These are phyloP conservation scores for Bromus sterilis DNA, from an alignment of 176 grass and related monocot species.

Conservation along the genomic window DNA sequence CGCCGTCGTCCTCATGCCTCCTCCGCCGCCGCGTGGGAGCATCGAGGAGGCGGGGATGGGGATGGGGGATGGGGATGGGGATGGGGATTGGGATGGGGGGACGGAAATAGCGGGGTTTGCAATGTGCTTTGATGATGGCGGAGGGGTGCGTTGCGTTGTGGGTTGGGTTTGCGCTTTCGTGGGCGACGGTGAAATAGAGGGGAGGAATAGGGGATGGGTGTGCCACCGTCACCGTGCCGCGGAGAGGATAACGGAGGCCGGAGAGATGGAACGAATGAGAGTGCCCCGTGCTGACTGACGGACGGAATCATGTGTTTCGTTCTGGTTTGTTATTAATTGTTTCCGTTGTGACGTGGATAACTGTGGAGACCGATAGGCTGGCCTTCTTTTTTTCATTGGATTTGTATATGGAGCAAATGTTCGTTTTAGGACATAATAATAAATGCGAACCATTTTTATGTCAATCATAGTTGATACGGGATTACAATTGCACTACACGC, in stretches of 20 bases:
- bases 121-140: too few relatives aligned
- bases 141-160: background rate
- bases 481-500: too few relatives aligned
- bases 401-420: too few relatives aligned
- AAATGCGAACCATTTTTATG: too few relatives aligned
- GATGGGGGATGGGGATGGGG: background rate
- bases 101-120: background rate
- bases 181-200: slow-evolving; percentile 23
- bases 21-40: background rate
- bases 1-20: slow-evolving; percentile 29
- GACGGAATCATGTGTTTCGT: too few relatives aligned
- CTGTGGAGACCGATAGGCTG: background rate
- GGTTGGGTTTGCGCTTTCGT: background rate
- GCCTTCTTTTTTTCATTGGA: too few relatives aligned
- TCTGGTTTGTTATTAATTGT: too few relatives aligned
- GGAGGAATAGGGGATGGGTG: background rate
- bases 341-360: background rate
- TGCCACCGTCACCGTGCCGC: background rate
- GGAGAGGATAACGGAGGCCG: slow-evolving; percentile 7
- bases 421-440: too few relatives aligned
- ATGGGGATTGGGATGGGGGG: too few relatives aligned
- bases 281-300: background rate
- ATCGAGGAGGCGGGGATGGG: background rate
- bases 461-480: too few relatives aligned
- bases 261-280: background rate